phyloP scores from a whole-genome alignment of 1,284 basidiomycete species.

The Tilletiaria anomala region DNA sequence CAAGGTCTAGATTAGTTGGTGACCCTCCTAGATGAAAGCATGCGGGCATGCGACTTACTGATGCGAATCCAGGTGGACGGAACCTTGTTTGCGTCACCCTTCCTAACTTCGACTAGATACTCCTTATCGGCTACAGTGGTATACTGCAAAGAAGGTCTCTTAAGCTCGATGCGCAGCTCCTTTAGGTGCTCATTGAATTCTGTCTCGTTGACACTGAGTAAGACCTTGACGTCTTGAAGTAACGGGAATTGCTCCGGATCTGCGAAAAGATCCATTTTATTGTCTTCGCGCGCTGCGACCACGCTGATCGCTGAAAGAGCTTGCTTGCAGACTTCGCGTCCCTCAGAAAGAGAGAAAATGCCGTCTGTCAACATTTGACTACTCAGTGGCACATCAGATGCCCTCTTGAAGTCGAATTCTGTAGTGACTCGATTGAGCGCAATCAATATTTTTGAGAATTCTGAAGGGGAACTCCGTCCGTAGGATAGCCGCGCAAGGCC shows the following conservation, averaged over 20 bases:
- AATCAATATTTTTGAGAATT: constrained; percentile 61
- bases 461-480: constrained; percentile 63
- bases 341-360: constrained; percentile 53
- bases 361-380: constrained; percentile 57
- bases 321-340: constrained; percentile 49
- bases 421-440: constrained; percentile 60
- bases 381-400: constrained; percentile 44
- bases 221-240: constrained; percentile 48
- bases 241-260: constrained; percentile 57
- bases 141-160: constrained; percentile 63
- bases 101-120: constrained; percentile 47
- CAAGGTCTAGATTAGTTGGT: constrained; percentile 8
- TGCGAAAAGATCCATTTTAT: constrained; percentile 59
- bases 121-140: constrained; percentile 46
- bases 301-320: constrained; percentile 54
- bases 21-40: too few relatives aligned
- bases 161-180: constrained; percentile 53
- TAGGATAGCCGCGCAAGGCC: constrained; percentile 81
- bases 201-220: constrained; percentile 51
- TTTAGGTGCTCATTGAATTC: constrained; percentile 65
- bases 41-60: too few relatives aligned
- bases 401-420: constrained; percentile 48
- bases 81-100: constrained; percentile 55
- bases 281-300: constrained; percentile 54
- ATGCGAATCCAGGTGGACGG: constrained; percentile 68